phyloP scores from a whole-genome alignment of 176 grass and related monocot genomes.

The Olyra latifolia region DNA sequence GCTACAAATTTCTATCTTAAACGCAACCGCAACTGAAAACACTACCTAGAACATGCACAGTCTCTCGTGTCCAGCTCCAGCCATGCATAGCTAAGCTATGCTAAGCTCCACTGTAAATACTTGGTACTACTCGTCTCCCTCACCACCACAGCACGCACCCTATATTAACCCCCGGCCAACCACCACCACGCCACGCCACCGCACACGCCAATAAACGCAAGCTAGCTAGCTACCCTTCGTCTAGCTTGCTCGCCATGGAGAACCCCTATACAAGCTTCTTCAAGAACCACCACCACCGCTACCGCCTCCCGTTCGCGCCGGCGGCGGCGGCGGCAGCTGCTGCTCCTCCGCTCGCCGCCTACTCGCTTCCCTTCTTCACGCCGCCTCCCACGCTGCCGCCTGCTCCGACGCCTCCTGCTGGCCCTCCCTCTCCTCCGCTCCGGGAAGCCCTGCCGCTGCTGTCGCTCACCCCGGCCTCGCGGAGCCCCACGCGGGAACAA shows the following conservation, averaged over 20 bases:
- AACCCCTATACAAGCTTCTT: conserved; percentile 74
- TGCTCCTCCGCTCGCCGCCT: neutral
- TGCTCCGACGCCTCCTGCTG: neutral
- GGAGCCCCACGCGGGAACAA: neutral
- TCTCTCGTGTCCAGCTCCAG: neutral
- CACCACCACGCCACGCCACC: conserved; percentile 36
- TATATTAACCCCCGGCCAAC: conserved; percentile 45
- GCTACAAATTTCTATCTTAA: too few relatives aligned
- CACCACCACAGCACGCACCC: conserved; percentile 18
- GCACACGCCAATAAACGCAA: conserved; percentile 6
- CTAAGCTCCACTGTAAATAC: neutral
- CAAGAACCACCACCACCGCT: conserved; percentile 44
- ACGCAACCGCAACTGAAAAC: too few relatives aligned
- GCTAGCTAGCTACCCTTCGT: neutral
- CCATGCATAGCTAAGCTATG: neutral
- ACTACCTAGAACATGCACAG: neutral
- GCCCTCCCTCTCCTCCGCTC: conserved; percentile 62
- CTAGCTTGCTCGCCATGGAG: conserved; percentile 53
- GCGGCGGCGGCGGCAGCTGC: neutral
- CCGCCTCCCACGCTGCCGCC: neutral
- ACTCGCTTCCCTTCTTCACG: conserved; percentile 26
- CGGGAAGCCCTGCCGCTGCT: conserved; percentile 92
- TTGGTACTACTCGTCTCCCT: neutral
- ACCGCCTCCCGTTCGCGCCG: conserved; percentile 17
- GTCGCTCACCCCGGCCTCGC: conserved; percentile 45